Evolutionary conservation across 805 yeast species (phyloP), one percentile per base, ranked within the genome.

Genomic region (Candida ortonii): DNA sequence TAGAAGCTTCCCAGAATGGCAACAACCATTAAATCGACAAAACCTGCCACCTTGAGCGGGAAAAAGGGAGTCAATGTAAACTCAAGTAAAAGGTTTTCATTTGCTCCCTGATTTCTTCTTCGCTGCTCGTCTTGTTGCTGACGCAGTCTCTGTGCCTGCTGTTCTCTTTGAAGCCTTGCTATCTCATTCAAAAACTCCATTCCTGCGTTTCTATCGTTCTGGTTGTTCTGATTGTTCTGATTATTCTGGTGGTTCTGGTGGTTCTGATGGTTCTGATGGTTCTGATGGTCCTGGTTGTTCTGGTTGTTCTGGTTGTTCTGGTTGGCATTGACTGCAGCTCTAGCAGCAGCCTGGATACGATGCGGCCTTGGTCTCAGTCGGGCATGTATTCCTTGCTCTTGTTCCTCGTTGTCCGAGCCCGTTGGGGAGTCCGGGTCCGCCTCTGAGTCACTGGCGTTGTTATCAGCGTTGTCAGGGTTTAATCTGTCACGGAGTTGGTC

Each of bases 1-100:
- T 54, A 54, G 17, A 54, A 46, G 6, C 41, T 28, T 7, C 52
- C 48, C 8, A 57, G 16, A 2, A 41, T 46, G 4, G 41, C 48
- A 8, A 47, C 24, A 1, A 49, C 38, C n/a, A 45, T 43, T 6
- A 50, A 24, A 27, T 53, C 52, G 2, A 47, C 38, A 16, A 55
- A 34, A 1, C 47, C 36, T 7, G 59, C 53, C 7, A 47, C 39
- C 33, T 46, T 43, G 21, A 46, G 25, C 1, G 43, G 43, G 16
- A 43, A 39, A 9, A 28, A 8, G 3, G 42, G 43, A 9, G 41
- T 41, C 13, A 46, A 30, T 11, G 36, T 36, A 30, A 43, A 38
- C 13, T 41, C 47, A 1, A 43, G 31, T 18, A 43, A 17, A 3
- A 39, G 22, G 25, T 43, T 43, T 13, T 38, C 46, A 13, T 42